Percentiles rank a stretch among this genome's conserved stretches.
These are phyloP conservation scores for Miamiensis avidus DNA, from an alignment of 169 alveolate genomes.

Conservation along the genomic window DNA sequence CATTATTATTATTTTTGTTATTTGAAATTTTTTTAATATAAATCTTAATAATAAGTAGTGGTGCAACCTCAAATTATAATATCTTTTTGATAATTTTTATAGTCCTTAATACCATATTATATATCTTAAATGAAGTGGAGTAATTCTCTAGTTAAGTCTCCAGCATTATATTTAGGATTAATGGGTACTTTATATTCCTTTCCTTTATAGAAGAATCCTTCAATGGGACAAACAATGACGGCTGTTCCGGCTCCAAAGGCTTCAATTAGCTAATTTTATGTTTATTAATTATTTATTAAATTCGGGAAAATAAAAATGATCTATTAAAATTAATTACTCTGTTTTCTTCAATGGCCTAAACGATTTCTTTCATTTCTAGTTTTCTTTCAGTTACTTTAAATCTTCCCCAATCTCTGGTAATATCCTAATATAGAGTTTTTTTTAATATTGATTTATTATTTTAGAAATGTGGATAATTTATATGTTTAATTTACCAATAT, in stretches of 20 bases:
- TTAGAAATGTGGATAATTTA: neutral
- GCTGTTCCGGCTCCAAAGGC: constrained; percentile 75
- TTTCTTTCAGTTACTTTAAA: constrained; percentile 63
- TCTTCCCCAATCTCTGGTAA: constrained; percentile 47
- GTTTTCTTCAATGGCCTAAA: constrained; percentile 53
- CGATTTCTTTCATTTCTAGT: constrained; percentile 49
- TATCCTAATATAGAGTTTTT: constrained; percentile 1
- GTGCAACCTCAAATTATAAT: neutral
- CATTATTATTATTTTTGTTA: too few relatives aligned
- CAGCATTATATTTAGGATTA: constrained; percentile 37
- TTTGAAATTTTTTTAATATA: neutral
- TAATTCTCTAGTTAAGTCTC: constrained; percentile 41
- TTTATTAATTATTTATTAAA: neutral
- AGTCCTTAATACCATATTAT: neutral
- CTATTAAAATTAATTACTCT: constrained; percentile 33
- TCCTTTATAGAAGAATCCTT: constrained; percentile 42
- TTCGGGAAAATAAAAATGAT: neutral
- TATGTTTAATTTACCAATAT: constrained; percentile 26
- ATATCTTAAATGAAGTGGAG: constrained; percentile 33
- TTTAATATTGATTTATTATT: neutral
- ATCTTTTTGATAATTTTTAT: neutral
- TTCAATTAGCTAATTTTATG: constrained; percentile 33
- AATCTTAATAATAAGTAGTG: neutral
- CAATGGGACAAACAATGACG: constrained; percentile 58
- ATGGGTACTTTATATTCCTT: constrained; percentile 40